Evolutionary conservation across 805 yeast genomes (phyloP), one percentile per base, ranked within the genome.

Genomic region (Starmerella cellae): DNA sequence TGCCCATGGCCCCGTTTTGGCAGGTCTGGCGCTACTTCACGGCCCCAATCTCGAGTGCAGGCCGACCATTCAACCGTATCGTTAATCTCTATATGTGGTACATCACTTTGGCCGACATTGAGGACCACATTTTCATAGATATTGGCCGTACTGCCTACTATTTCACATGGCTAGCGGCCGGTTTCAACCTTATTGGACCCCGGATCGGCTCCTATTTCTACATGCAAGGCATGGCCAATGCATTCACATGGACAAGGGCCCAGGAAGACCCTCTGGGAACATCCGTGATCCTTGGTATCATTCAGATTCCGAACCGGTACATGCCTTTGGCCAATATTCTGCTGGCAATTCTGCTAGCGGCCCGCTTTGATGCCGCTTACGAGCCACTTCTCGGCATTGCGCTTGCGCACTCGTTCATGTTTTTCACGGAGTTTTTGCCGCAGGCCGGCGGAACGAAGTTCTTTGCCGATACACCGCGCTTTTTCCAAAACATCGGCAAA

Each of bases 161-260:
- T 44, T 30, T 59, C 17, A 16, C 45, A 16, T 49, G 53, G 39
- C 35, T 47, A 11, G 38, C 49, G 16, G 30, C 38, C 22, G 38
- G 50, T 8, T 53, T 57, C 40, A 29, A 49, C 43, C 46, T 56
- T 26, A 40, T 41, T 17, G 53, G 49, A 14, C 50, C 54, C 13
- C 27, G 23, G 19, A 19, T 47, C 20, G 52, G 48, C 14, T n/a
- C 37, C 24, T 46, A 41, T 21, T 49, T 49, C 19, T 61, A 49
- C 44, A 44, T 58, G 23, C 38, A 55, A 8, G 57, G 60, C n/a
- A 36, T 61, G 19, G 36, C 49, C 17, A 44, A 51, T 41, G 67
- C 67, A 2, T 37, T 65, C 39, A 47, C 60, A 3, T 64, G 62
- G 47, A 63, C 67, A 2, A 54, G 63, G 59, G 60, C 63, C 13